Evolutionary conservation across 176 grass and related monocot genomes (phyloP), one percentile per base, ranked within the genome.

Genomic region (Avena atlantica): DNA sequence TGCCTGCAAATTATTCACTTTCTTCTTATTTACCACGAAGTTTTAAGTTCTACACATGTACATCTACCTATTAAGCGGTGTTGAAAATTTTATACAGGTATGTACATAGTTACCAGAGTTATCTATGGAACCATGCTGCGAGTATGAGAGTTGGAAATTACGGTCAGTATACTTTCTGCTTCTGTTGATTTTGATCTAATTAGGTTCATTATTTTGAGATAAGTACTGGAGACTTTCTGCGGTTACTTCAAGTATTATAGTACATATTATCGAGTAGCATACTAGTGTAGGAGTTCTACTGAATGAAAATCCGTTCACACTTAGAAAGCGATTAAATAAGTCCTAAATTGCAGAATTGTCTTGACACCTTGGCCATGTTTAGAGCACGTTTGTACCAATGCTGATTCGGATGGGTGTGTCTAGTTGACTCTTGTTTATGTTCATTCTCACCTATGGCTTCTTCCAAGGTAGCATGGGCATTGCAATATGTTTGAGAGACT

Each of bases 101-200:
- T 89, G 93, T 98, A 63, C 93, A 98, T 90, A 98, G 96, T 86
- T 98, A 98, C 79, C 96, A 98, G 90, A 98, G 96, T 85, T 96
- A 96, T 83, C 50, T 98, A 44, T 98, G 96, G 96, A 98, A 98
- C 62, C 92, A 96, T 94, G 96, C 96, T 83, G 93, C 90, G 71
- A 98, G 92, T 90, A 84, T 87, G 90, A 96, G 96, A 90, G 89
- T 92, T 65, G 87, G 91, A 87, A 96, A 93, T 61, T 98, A 94
- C 78, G 96, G 96, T 98, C 44, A 83, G 93, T 85, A 70, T 42
- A 74, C 13, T 78, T 72, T 76, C 29, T 81, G 70, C 81, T 48
- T 66, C 6, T 74, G 63, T 19, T 31, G 15, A 51, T 51, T 71
- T 85, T 63, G 67, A 51, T 65, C 56, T 80, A n/a, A 69, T 59